Evolutionary conservation across 1,284 basidiomycete species (phyloP), one percentile per base, ranked within the genome.

Genomic region (Boletus smithii): DNA sequence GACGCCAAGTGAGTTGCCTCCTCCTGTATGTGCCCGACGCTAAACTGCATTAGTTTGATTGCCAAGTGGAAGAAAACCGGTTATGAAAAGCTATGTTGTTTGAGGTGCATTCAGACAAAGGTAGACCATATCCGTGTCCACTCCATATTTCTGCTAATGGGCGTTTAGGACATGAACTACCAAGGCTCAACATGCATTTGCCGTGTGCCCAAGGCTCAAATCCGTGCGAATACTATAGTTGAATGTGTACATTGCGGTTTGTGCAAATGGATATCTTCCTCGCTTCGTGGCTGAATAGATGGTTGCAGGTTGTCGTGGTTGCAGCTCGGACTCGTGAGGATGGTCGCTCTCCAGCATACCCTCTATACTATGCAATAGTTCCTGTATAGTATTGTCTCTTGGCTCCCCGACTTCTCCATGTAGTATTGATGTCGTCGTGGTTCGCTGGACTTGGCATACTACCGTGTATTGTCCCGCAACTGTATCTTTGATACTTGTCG

Each of bases 1-100:
- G 97, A 99, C 68, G 87, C 88, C 39, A 97, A 97, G 95, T 97
- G 66, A 68, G 91, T 77, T 38, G 41, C 35, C 44, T 43, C 33
- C n/a, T 37, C 36, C 14, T 47, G 34, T 30, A 27, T 38, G 38
- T 36, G 40, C 50, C 36, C 44, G 49, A 41, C 26, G n/a, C 53
- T 54, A 32, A 50, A 20, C 36, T 36, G 39, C 13, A 26, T 31
- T 59, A 98, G 95, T 62, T 73, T 99, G 67, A 92, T 99, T 68
- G 97, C 97, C 26, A 99, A 99, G 69, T 99, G 97, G 97, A 99
- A 99, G 76, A 97, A 97, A 71, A 75, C 89, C 9, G 97, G 97
- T 3, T 99, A 99, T 68, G 97, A 99, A 72, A 98, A 98, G 66
- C 76, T 99, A 29, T 99, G 97, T 68, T 99, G 97, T 65, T 74